Evolutionary conservation across 495 filamentous ascomycete genomes (phyloP).

Genomic region (Cercophora samala): DNA sequence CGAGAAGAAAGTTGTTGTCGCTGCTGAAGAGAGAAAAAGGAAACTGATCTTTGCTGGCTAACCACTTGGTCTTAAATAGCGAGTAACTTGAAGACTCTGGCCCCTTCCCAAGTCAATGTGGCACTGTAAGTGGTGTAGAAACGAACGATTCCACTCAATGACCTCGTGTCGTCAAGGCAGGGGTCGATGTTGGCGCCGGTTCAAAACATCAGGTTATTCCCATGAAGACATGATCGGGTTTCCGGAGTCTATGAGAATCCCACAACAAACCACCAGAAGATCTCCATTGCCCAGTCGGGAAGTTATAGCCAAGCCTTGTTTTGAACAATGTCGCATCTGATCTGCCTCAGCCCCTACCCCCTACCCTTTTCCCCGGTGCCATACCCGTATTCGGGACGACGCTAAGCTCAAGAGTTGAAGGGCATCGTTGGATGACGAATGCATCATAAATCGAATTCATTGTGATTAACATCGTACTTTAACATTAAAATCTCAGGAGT

Average conservation of each 20-base stretch:
- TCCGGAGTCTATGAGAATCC: not conserved
- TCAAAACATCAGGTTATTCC: not conserved
- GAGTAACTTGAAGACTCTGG: not conserved
- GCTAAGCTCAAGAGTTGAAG: not conserved
- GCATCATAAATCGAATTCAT: no score
- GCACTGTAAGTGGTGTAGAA: constrained; percentile 3
- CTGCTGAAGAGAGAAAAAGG: not conserved
- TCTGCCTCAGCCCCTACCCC: constrained; percentile 12
- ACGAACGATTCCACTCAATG: not conserved
- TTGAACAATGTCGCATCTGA: constrained; percentile 12
- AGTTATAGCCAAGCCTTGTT: constrained; percentile 8
- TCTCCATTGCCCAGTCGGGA: not conserved
- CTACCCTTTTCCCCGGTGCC: constrained; percentile 8
- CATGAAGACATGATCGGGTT: not conserved
- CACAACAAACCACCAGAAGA: not conserved
- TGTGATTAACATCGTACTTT: no score
- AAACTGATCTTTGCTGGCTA: not conserved
- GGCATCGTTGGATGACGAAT: not conserved
- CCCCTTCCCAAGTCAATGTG: not conserved
- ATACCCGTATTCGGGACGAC: not conserved
- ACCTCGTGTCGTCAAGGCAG: not conserved
- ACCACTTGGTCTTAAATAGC: constrained; percentile 6
- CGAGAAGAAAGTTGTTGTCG: constrained; percentile 12
- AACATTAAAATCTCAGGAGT: no score
- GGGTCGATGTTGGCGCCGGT: not conserved